phyloP scores from a whole-genome alignment of 2,329 filamentous ascomycete species.

The Ophiognomonia clavigignenti-juglandacearum region DNA sequence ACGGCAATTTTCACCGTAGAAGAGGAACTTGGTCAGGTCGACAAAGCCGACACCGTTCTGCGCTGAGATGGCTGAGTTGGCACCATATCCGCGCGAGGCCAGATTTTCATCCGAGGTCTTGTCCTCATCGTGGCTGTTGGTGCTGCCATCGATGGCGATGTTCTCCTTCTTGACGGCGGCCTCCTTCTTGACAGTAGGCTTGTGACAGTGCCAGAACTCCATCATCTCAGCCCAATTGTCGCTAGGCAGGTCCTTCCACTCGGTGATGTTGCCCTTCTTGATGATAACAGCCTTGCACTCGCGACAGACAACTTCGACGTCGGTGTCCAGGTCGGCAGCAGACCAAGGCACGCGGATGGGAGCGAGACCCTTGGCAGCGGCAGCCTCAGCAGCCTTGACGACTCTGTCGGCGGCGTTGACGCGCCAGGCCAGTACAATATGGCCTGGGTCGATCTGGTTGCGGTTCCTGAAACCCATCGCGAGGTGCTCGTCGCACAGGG shows the following conservation, averaged over 20 bases:
- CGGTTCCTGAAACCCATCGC: slow-evolving; percentile 1
- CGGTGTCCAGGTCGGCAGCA: slow-evolving; percentile 5
- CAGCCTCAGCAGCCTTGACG: slow-evolving; percentile 11
- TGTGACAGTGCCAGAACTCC: slow-evolving; percentile 99
- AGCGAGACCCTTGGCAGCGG: slow-evolving; percentile 32
- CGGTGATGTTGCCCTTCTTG: slow-evolving; percentile 14
- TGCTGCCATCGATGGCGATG: slow-evolving; percentile 3
- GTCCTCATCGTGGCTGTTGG: slow-evolving; percentile 16
- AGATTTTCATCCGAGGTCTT: slow-evolving; percentile 40
- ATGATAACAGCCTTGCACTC: slow-evolving; percentile 21
- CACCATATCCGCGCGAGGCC: slow-evolving; percentile 71
- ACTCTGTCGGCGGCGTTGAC: slow-evolving; percentile 14
- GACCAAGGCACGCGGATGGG: slow-evolving; percentile 17
- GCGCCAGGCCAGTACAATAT: slow-evolving; percentile 18
- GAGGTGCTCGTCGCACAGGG: slow-evolving; percentile 21
- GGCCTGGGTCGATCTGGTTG: slow-evolving; percentile 33
- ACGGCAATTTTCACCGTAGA: slow-evolving; percentile 62
- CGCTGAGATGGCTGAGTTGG: slow-evolving; percentile 67
- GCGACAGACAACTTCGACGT: slow-evolving; percentile 9
- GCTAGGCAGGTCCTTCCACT: slow-evolving; percentile 91
- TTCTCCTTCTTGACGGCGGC: slow-evolving; percentile 36
- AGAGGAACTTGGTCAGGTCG: slow-evolving; percentile 71
- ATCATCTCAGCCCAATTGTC: slow-evolving; percentile 99
- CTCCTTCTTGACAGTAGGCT: slow-evolving; percentile 51
- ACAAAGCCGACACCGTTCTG: slow-evolving; percentile 68